Evolutionary conservation across 352 stramenopile species (phyloP), one percentile per base, ranked within the genome.

Genomic region (Phytophthora capsici): DNA sequence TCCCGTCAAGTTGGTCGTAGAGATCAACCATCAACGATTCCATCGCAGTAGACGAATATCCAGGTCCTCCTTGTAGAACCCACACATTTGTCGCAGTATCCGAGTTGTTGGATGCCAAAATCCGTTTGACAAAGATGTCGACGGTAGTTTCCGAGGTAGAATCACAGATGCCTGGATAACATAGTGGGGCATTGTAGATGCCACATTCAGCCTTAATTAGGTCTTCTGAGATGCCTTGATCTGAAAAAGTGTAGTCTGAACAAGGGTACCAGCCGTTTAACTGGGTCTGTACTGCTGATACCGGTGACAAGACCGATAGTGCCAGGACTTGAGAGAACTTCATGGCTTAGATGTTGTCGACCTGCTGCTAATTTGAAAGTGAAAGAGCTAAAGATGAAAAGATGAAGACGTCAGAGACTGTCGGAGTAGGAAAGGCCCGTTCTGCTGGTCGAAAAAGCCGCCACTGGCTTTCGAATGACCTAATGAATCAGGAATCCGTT

Each of bases 1-100:
- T 38, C 19, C 62, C 67, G 14, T 49, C 40, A 2, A 77, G 47
- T 37, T 58, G 20, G 4, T 57, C 26, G 43, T 78, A 54, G 0
- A 82, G 23, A 19, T 57, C 53, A 4, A 65, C 7, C 75, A 84
- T 82, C n/a, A 48, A 57, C 1, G 58, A 70, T 32, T 82, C 75
- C 75, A 82, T 81, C 0, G 75, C 64, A 48, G 71, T 74, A 12
- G 75, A 82, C 0, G 53, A 66, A 4, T 67, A 66, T 2, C 74
- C 77, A 2, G 77, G 68, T 6, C 74, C 71, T 13, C 73, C 77
- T 49, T 86, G 63, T 19, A 83, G 25, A 37, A 82, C 70, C 77
- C 71, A 83, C 3, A 82, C 54, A 48, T 81, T 82, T 1, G 55
- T 59, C 6, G 55, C 43, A 17, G 22, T 63, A 5, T 48, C 51